Conservation (phyloP, 2,329 filamentous ascomycete species). For the Penicillium paneum region DNA sequence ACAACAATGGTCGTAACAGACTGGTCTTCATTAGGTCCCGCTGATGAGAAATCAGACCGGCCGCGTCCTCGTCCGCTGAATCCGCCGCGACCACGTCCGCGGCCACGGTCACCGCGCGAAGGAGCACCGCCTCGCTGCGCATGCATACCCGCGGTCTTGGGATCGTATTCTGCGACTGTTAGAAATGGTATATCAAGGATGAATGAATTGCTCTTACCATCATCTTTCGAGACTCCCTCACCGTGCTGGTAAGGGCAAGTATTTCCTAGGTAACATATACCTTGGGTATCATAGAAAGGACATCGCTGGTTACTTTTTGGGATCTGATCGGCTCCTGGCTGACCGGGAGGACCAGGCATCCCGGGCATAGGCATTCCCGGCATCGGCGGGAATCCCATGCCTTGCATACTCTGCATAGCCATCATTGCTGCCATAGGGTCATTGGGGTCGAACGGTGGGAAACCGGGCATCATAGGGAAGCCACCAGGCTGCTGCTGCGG, state of each 20-base stretch:
- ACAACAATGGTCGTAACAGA: slow-evolving; percentile 57
- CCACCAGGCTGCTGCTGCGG: slow-evolving; percentile 28
- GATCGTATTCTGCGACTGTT: slow-evolving; percentile 51
- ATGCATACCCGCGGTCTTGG: slow-evolving; percentile 46
- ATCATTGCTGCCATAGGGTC: slow-evolving; percentile 56
- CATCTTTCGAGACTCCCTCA: slow-evolving; percentile 37
- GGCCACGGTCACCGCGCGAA: slow-evolving; percentile 36
- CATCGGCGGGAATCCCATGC: slow-evolving; percentile 51
- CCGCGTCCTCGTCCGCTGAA: slow-evolving; percentile 39
- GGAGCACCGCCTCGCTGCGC: slow-evolving; percentile 23
- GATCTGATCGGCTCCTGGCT: slow-evolving; percentile 29
- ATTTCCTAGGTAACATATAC: slow-evolving; percentile 55
- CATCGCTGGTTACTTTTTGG: slow-evolving; percentile 44
- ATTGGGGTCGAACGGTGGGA: slow-evolving; percentile 53
- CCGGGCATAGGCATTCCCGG: slow-evolving; percentile 48
- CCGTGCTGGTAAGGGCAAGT: slow-evolving; percentile 59
- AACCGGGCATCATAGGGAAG: slow-evolving; percentile 43
- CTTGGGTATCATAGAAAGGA: slow-evolving; percentile 57
- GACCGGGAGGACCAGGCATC: slow-evolving; percentile 27
- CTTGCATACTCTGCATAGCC: slow-evolving; percentile 53
- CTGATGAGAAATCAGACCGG: slow-evolving; percentile 53
- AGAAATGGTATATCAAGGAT: slow-evolving; percentile 1
- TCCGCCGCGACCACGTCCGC: slow-evolving; percentile 45
- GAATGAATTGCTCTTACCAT: slow-evolving; percentile 28
- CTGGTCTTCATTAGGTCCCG: slow-evolving; percentile 52